Conservation (phyloP, 257 asterid species). For the Solanum clarkiae region DNA sequence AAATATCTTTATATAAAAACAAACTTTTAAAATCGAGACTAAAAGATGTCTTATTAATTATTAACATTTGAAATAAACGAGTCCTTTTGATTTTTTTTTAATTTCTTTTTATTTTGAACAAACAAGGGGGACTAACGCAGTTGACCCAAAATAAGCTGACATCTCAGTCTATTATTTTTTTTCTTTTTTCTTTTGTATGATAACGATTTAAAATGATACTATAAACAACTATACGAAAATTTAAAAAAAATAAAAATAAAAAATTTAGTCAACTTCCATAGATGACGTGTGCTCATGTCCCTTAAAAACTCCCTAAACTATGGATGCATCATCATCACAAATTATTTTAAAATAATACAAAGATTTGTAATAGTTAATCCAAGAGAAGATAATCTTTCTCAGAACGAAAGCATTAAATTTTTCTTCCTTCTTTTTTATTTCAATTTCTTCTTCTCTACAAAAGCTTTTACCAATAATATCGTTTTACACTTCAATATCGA, state of each 20-base stretch:
- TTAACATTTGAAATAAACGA: not conserved
- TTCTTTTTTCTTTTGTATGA: not conserved
- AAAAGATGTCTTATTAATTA: not conserved
- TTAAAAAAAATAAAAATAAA: not conserved
- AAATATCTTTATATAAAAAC: too few relatives aligned
- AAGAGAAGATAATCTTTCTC: too few relatives aligned
- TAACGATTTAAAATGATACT: not conserved
- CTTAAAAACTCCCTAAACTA: not conserved
- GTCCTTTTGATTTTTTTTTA: not conserved
- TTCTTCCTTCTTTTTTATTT: not conserved
- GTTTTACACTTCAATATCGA: not conserved
- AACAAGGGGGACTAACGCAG: not conserved
- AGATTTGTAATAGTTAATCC: too few relatives aligned
- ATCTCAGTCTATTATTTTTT: not conserved
- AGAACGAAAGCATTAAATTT: too few relatives aligned
- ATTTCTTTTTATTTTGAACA: not conserved
- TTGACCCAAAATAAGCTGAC: not conserved
- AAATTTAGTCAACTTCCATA: not conserved
- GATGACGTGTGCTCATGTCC: not conserved
- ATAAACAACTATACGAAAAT: not conserved
- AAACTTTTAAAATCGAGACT: not conserved
- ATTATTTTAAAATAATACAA: not conserved
- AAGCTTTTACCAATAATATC: not conserved
- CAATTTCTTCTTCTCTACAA: not conserved
- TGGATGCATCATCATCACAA: not conserved